A percentile compares a stretch with the other conserved stretches of the same genome.
phyloP scores from a whole-genome alignment of 2,329 filamentous ascomycete genomes.

The Xylaria sp. region DNA sequence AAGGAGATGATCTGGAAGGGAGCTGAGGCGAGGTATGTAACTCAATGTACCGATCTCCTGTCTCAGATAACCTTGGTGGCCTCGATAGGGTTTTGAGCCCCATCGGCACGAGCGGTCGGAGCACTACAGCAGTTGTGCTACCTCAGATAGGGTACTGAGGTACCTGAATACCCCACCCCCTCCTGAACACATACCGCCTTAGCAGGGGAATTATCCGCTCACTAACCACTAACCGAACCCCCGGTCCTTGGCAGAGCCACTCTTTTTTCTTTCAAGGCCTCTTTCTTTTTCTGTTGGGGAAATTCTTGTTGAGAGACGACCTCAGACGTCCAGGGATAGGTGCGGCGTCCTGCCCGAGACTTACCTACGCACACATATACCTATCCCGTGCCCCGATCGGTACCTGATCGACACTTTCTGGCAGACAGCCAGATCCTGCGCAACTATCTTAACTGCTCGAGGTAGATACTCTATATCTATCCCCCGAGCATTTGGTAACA shows the following conservation, averaged over 20 bases:
- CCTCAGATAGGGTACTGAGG: neutral
- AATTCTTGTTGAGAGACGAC: slow-evolving; percentile 22
- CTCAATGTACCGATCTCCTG: neutral
- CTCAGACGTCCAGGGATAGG: neutral
- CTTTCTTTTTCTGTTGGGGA: slow-evolving; percentile 30
- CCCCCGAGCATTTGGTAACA: too few relatives aligned
- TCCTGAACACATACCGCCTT: neutral
- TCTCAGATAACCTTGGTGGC: neutral
- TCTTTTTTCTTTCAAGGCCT: neutral
- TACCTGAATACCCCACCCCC: neutral
- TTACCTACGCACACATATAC: neutral
- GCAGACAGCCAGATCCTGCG: too few relatives aligned
- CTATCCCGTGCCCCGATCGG: neutral
- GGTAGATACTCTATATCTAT: neutral
- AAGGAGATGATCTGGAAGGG: too few relatives aligned
- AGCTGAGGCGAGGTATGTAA: too few relatives aligned
- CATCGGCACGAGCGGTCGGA: neutral
- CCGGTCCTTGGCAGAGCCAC: slow-evolving; percentile 8
- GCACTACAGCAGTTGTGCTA: neutral
- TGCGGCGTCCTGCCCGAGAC: neutral
- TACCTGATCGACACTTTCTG: neutral
- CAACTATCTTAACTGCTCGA: neutral
- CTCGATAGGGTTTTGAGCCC: neutral
- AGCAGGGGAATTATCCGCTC: slow-evolving; percentile 12
- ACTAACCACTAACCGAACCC: neutral